Percentiles rank a stretch among this genome's conserved stretches.
These are phyloP conservation scores for Leucoagaricus sp. DNA, from an alignment of 1,284 basidiomycete species.

Conservation along the genomic window DNA sequence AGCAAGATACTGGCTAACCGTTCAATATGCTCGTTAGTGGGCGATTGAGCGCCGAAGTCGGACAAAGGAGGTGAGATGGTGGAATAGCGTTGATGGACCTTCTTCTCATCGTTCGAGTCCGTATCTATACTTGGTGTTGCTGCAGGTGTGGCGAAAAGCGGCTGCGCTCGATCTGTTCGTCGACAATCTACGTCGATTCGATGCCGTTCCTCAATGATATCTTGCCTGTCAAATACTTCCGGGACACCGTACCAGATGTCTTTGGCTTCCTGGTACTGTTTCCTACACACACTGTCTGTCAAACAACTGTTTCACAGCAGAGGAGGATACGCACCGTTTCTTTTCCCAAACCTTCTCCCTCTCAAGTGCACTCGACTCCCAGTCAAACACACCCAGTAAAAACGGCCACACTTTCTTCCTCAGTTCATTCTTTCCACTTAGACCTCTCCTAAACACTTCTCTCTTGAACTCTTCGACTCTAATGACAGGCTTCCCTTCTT, in stretches of 20 bases:
- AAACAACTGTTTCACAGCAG: not conserved
- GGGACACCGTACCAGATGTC: slow-evolving; percentile 80
- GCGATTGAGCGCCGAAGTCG: slow-evolving; percentile 81
- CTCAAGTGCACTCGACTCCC: slow-evolving; percentile 64
- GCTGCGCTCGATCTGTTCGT: slow-evolving; percentile 92
- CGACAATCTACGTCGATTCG: slow-evolving; percentile 95
- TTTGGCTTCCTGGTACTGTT: slow-evolving; percentile 70
- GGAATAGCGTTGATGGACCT: slow-evolving; percentile 51
- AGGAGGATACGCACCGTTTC: slow-evolving; percentile 53
- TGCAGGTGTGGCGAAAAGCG: slow-evolving; percentile 71
- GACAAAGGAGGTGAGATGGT: slow-evolving; percentile 69
- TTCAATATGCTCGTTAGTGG: slow-evolving; percentile 86
- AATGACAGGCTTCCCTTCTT: slow-evolving; percentile 69
- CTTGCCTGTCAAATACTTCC: slow-evolving; percentile 76
- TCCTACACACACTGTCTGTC: slow-evolving; percentile 38
- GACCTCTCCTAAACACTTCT: slow-evolving; percentile 78
- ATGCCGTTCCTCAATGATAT: slow-evolving; percentile 86
- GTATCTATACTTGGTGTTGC: slow-evolving; percentile 28
- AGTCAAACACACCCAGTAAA: slow-evolving; percentile 81
- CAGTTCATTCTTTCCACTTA: slow-evolving; percentile 52
- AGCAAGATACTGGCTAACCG: slow-evolving; percentile 80
- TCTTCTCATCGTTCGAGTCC: slow-evolving; percentile 54
- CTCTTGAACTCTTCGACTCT: slow-evolving; percentile 67
- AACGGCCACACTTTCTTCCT: slow-evolving; percentile 88
- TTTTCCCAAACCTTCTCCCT: slow-evolving; percentile 58